Base-by-base conservation (phyloP, 805 yeast species). In the Barnettozyma sucrosica region DNA sequence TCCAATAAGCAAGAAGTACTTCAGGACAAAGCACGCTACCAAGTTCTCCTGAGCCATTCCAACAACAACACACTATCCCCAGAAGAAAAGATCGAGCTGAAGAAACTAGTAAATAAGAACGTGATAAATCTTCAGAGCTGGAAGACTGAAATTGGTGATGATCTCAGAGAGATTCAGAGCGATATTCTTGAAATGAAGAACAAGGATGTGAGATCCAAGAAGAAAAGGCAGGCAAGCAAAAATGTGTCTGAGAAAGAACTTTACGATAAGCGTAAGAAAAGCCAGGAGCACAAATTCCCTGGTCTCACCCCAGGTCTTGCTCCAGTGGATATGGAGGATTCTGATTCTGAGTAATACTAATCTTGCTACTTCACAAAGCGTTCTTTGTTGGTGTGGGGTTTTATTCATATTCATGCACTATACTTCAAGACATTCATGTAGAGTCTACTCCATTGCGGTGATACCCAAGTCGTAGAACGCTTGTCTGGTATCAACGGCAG, bases 221-320 rank as follows among this genome's bases (percentile, higher is more conserved):
- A 52, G 33, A 55, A 56, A 46, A 55, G 54, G 49, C 19, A 44
- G 26, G 45, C 49, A 20, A 44, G 47, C 41, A 66, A 56, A 48
- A 60, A 55, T 45, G 59, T 52, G 30, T 46, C 55, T 46, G 62
- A 68, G 48, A 61, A 59, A 49, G 62, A 59, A 42, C 58, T 64
- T 9, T 68, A 71, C 59, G 53, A 55, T 20, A 49, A 54, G 46
- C 54, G 40, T 9, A 55, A 47, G 45, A 53, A 25, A 65, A 53
- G 46, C 60, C 48, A 61, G 44, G 63, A 65, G 24, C 33, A 20
- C 13, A 47, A 45, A 40, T 71, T 65, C 50, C 67, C 86, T 36
- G 92, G 93, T 24, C 70, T 86, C 47, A 86, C 95, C 0, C 95
- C 93, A 1, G 95, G 95, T 52, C 73, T 86, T 64, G 95, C 93